Evolutionary conservation across 2,329 filamentous ascomycete genomes (phyloP), one percentile per base, ranked within the genome.

Genomic region (Immersiporthe knoxdaviesiana): DNA sequence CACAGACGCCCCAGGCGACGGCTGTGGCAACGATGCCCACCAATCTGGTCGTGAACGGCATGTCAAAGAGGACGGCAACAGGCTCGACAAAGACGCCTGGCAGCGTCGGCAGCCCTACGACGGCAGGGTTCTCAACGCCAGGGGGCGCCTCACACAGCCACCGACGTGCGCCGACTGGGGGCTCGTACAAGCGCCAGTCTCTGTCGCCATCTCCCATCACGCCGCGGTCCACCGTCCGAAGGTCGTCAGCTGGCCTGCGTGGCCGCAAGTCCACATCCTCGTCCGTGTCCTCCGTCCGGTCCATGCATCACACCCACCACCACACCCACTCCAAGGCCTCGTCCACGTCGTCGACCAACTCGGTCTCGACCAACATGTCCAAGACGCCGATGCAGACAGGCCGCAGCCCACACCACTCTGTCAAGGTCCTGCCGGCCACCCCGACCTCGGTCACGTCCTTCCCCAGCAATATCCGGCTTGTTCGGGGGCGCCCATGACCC

Each of bases 191-290:
- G 75, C 88, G 93, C 21, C 91, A 93, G 71, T 97, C 94, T 0
- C 81, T 97, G 12, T 97, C 93, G 0, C 96, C 96, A 0, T 91
- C 90, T 2, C 95, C 96, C 0, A 79, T 97, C 54, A 98, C 96
- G 0, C 95, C 96, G 3, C 91, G 94, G 52, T 94, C 93, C 6
- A 92, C 92, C 0, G 91, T 97, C 75, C 90, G 96, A 14, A 91
- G 94, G 47, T 89, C 93, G 2, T 97, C 93, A 6, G 88, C 87
- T 58, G 94, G 95, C 39, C 86, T 98, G 59, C 89, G 94, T 37
- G 95, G 96, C 50, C 89, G 96, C 71, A 98, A 98, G 78, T 98
- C 95, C 0, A 99, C 96, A 0, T 97, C 94, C 0, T 97, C 94
- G 0, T 98, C 94, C 0, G 90, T 99, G 21, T 97, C 94, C 0